Base-by-base conservation (phyloP, 2,329 filamentous ascomycete species). In the Diaporthe australafricana region DNA sequence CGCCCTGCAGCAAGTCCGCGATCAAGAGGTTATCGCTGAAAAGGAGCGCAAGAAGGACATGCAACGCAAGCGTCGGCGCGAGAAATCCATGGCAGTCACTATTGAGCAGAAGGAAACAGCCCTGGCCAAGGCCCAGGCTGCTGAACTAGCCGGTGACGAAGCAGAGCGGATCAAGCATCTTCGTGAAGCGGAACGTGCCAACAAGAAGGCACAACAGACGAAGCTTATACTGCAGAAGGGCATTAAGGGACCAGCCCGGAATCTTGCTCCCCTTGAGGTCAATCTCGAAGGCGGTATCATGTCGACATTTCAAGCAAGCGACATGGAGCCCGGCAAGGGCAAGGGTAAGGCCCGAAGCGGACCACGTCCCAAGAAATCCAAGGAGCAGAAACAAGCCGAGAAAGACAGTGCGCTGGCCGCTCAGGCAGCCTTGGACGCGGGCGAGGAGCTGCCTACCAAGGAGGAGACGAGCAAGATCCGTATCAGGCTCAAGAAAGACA, bases 31-130 rank as follows among this genome's bases (percentile, higher is more conserved):
- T 9, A 93, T 93, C 73, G 95, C 96, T 73, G 96, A 99, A 82
- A 99, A 99, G 84, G 96, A 99, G 83, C 94, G 96, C 75, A 99
- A 99, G 86, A 99, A 99, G 85, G 96, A 99, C 79, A 98, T 99
- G 94, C 96, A 99, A 81, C 93, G 96, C 75, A 99, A 98, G 85
- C 91, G 96, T 73, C 92, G 96, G 53, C 93, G 96, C 22, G 96
- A 98, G 81, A 98, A 98, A 85, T 97, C 96, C 5, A 95, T 98
- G 87, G 95, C 95, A 5, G 93, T 97, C 72, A 96, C 95, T 8
- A 93, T 97, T 77, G 96, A 98, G 80, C 92, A 95, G 80, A 96
- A 97, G 84, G 93, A 96, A 75, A 90, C 93, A 4, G 94, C 94
- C 5, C 86, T 97, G 55, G 91, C 92, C 74, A 92, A 92, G 75